A percentile compares a stretch with the other conserved stretches of the same genome.
Conservation (phyloP, 306 rosid genomes). For the Vigna unguiculata region DNA sequence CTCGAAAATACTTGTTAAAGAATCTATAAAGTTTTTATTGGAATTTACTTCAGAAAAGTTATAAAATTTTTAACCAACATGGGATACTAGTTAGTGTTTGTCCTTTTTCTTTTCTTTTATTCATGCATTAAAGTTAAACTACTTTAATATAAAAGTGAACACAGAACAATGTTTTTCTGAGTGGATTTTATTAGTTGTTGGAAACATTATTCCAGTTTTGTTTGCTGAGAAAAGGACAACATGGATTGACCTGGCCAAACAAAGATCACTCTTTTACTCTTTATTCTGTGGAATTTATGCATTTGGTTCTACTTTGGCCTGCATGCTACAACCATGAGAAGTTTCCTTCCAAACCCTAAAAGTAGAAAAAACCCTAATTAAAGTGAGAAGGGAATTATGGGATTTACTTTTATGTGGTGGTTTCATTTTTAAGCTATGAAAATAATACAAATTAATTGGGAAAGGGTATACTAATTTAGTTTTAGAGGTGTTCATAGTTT, state of each 20-base stretch:
- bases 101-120: not conserved
- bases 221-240: not conserved
- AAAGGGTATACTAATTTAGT: too few species aligned
- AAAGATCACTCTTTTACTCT: not conserved
- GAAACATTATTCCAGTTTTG: not conserved
- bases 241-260: not conserved
- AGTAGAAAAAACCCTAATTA: not conserved
- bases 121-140: not conserved
- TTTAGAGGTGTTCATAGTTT: not conserved
- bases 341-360: not conserved
- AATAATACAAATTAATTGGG: not conserved
- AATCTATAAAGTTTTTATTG: too few species aligned
- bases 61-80: too few species aligned
- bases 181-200: not conserved
- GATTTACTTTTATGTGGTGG: not conserved
- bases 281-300: not conserved
- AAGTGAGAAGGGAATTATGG: not conserved
- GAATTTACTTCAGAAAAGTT: too few species aligned
- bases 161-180: not conserved
- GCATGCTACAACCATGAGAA: not conserved
- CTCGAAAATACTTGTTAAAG: too few species aligned
- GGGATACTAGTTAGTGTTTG: too few species aligned
- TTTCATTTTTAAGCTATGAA: slow-evolving; percentile 1
- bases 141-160: not conserved
- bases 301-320: not conserved